phyloP scores from a whole-genome alignment of 2,329 filamentous ascomycete genomes.

The Stagonosporopsis cucurbitacearum region DNA sequence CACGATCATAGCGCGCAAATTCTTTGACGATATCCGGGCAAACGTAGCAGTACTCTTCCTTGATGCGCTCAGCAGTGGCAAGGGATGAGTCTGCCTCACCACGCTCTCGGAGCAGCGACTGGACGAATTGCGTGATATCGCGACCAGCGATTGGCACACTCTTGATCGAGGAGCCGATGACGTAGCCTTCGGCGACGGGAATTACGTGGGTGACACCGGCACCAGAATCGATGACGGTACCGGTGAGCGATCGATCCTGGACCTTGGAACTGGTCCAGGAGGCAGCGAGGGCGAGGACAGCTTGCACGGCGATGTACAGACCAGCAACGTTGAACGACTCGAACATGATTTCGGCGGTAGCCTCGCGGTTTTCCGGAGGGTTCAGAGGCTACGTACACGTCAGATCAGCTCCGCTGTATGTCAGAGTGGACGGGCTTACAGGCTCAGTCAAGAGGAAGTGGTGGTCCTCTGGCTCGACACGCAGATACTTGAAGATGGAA shows the following conservation, averaged over 20 bases:
- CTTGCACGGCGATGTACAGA: slow-evolving; percentile 98
- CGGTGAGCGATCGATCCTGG: slow-evolving; percentile 91
- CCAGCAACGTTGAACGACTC: slow-evolving; percentile 99
- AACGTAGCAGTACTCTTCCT: slow-evolving; percentile 98
- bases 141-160: slow-evolving; percentile 97
- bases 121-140: slow-evolving; percentile 98
- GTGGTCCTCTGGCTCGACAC: slow-evolving; percentile 98
- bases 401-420: slow-evolving; percentile 4
- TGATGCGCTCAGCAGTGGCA: slow-evolving; percentile 97
- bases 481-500: slow-evolving; percentile 99
- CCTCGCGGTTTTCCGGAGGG: slow-evolving; percentile 97
- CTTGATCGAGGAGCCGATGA: slow-evolving; percentile 99
- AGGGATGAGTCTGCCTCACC: slow-evolving; percentile 96
- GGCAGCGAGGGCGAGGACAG: slow-evolving; percentile 91
- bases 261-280: slow-evolving; percentile 99
- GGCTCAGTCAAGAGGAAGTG: slow-evolving; percentile 98
- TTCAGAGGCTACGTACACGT: slow-evolving; percentile 79
- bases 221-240: slow-evolving; percentile 97
- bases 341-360: slow-evolving; percentile 99
- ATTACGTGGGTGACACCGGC: slow-evolving; percentile 99
- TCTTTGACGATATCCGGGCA: slow-evolving; percentile 99
- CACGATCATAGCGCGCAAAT: slow-evolving; percentile 90
- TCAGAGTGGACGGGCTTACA: slow-evolving; percentile 59
- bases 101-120: slow-evolving; percentile 92
- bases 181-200: slow-evolving; percentile 96